Base-by-base conservation (phyloP, 2,329 filamentous ascomycete genomes). In the Botryotinia narcissicola region DNA sequence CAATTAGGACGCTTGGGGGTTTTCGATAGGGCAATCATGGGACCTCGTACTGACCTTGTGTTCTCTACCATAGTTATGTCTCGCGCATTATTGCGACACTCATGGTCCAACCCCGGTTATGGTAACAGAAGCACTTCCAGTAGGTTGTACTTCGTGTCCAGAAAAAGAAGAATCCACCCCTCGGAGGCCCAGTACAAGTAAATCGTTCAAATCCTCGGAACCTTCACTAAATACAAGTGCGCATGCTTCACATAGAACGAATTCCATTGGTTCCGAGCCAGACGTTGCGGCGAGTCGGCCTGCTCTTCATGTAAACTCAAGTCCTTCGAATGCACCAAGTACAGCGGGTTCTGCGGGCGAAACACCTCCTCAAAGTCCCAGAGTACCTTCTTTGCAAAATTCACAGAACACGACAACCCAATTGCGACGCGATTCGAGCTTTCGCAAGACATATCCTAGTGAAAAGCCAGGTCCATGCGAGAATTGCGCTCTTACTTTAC, bases 81-180 rank as follows among this genome's bases (percentile, higher is more conserved):
- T 92, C 78, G 90, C 90, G 78, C 90, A 92, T 81, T 92, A 91
- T 80, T 92, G 90, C 85, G 90, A 92, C 81, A 85, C 88, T 75
- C 90, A 92, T 82, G 90, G 90, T 75, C 90, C 90, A 67, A 92
- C 90, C 64, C 90, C 90, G 68, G 82, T 92, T 74, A 91, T 92
- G 87, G 90, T 91, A 78, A 92, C 90, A 51, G 89, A 92, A 80
- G 89, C 89, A 67, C 82, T 91, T 22, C 88, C 89, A 3, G 87
- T 89, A 20, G 85, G 87, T 66, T 92, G 90, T 79, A 84, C 84
- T 73, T 84, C 85, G 77, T 92, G 90, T 80, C 87, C 85, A 79
- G 87, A 90, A 75, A 83, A 84, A 61, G 81, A 83, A 40, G 76
- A 78, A 64, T 42, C 74, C n/a, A 75, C 73, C 57, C 74, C 69